Base-by-base conservation (phyloP, 345 rosid species). In the Brassica carinata region DNA sequence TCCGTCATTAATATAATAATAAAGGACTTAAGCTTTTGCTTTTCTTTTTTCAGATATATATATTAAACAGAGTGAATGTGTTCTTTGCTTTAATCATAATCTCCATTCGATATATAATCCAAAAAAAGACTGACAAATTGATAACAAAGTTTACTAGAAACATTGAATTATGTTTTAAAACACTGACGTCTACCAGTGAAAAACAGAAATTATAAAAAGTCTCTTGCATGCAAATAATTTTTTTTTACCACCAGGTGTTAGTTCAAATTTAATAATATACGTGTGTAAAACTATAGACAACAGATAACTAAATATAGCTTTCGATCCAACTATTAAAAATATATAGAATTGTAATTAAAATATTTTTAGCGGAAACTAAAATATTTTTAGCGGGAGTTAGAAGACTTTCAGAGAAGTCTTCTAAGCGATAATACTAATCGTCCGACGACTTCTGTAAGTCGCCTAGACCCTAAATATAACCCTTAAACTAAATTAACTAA, bases 1-100 rank as follows among this genome's bases (percentile, higher is more conserved):
- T 76, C 81, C 64, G 6, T 55, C 76, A 76, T 72, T 64, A 34
- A 75, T 19, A 27, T 58, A 67, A 27, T 58, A 67, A 29, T 53
- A 40, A 62, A 75, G 27, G 67, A 51, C 76, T 62, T 30, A 13
- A 29, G 30, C 73, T 75, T 76, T 76, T 38, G 11, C 66, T 34
- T 30, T 77, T 55, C 8, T 75, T 45, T 79, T 14, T 64, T 13
- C 8, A 69, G 13, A 63, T 69, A 61, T 69, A 45, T 31, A 61
- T 43, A n/a, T 15, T n/a, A n/a, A 26, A 34, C 43, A 6, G 27
- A 58, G 27, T n/a, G 17, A 53, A 5, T 5, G 19, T n/a, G 58
- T 53, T 53, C 18, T n/a, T 53, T 53, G 58, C 58, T 53, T 53
- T n/a, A 53, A 53, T 5, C 58, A 53, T 53, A 53, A n/a, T n/a